phyloP scores from a whole-genome alignment of 164 flowering plant species.

The Brasenia schreberi region DNA sequence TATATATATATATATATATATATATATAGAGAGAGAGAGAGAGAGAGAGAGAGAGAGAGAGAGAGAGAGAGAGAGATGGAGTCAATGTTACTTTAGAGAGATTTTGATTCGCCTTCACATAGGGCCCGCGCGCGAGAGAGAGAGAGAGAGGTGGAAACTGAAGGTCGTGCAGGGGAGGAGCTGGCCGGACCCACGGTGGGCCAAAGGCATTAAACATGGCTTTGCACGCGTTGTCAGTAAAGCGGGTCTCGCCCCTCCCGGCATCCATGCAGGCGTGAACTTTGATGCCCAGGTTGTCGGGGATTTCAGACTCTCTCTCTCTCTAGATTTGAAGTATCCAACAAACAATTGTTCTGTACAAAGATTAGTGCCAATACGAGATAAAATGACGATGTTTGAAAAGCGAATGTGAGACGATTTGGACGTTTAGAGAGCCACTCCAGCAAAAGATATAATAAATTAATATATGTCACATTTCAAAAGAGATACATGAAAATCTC shows the following conservation, averaged over 20 bases:
- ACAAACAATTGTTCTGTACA: too few species aligned
- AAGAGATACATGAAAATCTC: too few species aligned
- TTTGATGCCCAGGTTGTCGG: conserved; percentile 21
- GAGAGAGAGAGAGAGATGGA: conserved; percentile 14
- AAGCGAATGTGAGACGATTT: too few species aligned
- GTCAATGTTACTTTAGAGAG: conserved; percentile 5
- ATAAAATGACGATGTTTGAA: too few species aligned
- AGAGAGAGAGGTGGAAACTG: conserved; percentile 13
- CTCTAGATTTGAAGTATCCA: neutral
- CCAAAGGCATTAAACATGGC: conserved; percentile 33
- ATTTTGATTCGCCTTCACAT: neutral
- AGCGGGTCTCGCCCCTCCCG: conserved; percentile 27
- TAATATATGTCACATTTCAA: too few species aligned
- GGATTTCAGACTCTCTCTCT: conserved; percentile 2
- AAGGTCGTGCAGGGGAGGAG: neutral
- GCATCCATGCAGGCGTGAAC: conserved; percentile 13
- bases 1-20: too few species aligned
- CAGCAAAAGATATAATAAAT: too few species aligned
- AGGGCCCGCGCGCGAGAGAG: neutral
- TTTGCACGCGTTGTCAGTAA: conserved; percentile 51
- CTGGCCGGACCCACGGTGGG: conserved; percentile 6
- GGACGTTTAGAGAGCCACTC: too few species aligned
- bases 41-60: conserved; percentile 38
- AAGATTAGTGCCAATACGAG: too few species aligned
- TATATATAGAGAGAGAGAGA: conserved; percentile 11